Evolutionary conservation across 1,284 basidiomycete genomes (phyloP).

Genomic region (Tetrapyrgos nigripes): DNA sequence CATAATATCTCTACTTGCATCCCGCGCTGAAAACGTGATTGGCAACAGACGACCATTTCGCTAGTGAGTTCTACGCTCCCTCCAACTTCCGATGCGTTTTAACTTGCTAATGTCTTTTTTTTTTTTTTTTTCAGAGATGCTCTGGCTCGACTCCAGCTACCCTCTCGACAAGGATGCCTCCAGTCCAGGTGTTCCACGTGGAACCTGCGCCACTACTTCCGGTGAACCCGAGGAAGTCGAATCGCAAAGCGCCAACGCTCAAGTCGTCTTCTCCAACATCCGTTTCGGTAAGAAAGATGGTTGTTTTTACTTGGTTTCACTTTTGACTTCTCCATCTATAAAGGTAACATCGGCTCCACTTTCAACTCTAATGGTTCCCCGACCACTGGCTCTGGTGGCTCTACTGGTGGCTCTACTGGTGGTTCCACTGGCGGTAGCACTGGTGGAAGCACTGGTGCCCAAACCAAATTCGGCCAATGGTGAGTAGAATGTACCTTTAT

Average conservation of each 20-base stretch:
- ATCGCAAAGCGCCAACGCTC: conserved; percentile 40
- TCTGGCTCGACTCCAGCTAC: conserved; percentile 53
- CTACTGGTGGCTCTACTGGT: conserved; percentile 1
- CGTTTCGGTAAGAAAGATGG: no score
- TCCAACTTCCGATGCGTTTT: conserved; percentile 63
- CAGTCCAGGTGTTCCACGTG: conserved; percentile 50
- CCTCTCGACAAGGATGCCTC: conserved; percentile 34
- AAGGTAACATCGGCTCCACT: conserved; percentile 51
- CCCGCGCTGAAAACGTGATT: no score
- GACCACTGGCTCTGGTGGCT: conserved; percentile 3
- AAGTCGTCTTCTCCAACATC: conserved; percentile 62
- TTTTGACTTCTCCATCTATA: no score
- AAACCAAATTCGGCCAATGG: conserved; percentile 4
- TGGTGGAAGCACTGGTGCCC: conserved; percentile 2
- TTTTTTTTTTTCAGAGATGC: conserved; percentile 52
- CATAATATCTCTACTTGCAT: no score
- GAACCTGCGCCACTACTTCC: conserved; percentile 54
- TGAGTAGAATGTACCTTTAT: background rate
- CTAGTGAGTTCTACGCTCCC: no score
- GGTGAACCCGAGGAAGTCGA: conserved; percentile 54
- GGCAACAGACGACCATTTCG: no score
- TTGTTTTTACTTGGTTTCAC: no score
- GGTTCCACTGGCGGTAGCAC: background rate
- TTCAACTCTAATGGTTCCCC: conserved; percentile 23
- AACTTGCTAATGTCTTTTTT: no score